Conservation (phyloP, 208 protist species). For the Kentomonas sorsogonicus region DNA sequence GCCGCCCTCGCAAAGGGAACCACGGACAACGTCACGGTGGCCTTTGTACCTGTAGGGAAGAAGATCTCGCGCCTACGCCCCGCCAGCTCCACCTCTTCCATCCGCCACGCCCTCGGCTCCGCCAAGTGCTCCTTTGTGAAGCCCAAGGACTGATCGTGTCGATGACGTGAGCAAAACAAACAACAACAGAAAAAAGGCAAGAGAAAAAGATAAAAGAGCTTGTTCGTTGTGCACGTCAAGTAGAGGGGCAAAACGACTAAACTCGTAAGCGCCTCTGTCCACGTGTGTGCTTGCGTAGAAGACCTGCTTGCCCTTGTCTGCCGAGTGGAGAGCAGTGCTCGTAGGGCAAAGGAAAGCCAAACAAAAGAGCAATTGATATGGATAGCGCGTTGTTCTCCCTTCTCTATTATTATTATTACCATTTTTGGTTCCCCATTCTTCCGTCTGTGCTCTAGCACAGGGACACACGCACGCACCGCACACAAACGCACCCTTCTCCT, state of each 20-base stretch:
- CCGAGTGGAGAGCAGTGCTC: too few relatives aligned
- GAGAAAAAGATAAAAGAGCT: neutral
- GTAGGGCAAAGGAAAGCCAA: too few relatives aligned
- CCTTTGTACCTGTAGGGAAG: slow-evolving; percentile 37
- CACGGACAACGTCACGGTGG: slow-evolving; percentile 81
- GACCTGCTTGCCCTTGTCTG: too few relatives aligned
- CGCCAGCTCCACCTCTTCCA: too few relatives aligned
- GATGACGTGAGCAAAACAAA: neutral
- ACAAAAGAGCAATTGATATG: too few relatives aligned
- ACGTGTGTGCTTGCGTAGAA: too few relatives aligned
- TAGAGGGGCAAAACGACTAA: neutral
- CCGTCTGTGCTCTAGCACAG: too few relatives aligned
- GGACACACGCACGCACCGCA: neutral
- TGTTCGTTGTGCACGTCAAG: neutral
- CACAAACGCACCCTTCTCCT: neutral
- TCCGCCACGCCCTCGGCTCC: neutral
- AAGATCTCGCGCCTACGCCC: slow-evolving; percentile 9
- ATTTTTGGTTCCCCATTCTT: too few relatives aligned
- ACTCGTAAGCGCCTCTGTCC: neutral
- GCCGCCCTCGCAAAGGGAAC: slow-evolving; percentile 60
- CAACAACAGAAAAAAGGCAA: neutral
- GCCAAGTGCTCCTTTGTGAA: slow-evolving; percentile 2
- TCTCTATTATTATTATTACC: too few relatives aligned
- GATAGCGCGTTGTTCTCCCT: too few relatives aligned
- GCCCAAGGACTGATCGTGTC: neutral